Conservation (phyloP, 352 stramenopile genomes). For the Phytopythium boreale region DNA sequence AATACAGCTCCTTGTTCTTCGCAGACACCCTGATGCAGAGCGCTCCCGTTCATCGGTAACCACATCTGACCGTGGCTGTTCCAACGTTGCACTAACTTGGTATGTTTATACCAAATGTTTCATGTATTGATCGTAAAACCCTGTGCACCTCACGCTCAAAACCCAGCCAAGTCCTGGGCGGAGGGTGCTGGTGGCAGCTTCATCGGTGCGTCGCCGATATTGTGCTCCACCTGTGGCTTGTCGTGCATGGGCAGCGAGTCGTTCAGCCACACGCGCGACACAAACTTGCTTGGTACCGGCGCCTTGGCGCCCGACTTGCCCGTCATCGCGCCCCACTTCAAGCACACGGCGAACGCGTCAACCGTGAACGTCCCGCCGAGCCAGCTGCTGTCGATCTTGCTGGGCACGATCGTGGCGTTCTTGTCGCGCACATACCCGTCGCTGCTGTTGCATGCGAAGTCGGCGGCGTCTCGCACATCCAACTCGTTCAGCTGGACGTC, state of each 20-base stretch:
- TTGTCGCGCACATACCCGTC: conserved; percentile 29
- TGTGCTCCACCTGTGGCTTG: conserved; percentile 22
- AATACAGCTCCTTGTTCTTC: background rate
- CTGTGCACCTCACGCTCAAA: background rate
- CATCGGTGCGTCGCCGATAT: conserved; percentile 5
- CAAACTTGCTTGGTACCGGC: conserved; percentile 21
- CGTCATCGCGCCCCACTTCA: conserved; percentile 26
- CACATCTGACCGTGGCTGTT: background rate
- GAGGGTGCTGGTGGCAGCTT: background rate
- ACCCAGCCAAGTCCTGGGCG: background rate
- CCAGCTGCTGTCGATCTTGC: conserved; percentile 32
- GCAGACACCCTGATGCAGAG: background rate
- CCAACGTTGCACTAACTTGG: background rate
- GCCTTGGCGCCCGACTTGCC: conserved; percentile 1
- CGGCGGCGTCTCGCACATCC: conserved; percentile 22
- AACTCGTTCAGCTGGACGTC: conserved; percentile 37
- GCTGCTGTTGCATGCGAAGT: conserved; percentile 13
- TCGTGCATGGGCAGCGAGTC: conserved; percentile 30
- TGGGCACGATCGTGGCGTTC: conserved; percentile 25
- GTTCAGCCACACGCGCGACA: conserved; percentile 41
- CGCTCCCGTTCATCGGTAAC: background rate
- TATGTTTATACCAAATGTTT: background rate
- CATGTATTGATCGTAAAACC: background rate
- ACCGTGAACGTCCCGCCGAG: conserved; percentile 24
- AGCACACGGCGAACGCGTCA: conserved; percentile 29